Evolutionary conservation across 345 rosid genomes (phyloP).

Genomic region (Aquilaria malaccensis): DNA sequence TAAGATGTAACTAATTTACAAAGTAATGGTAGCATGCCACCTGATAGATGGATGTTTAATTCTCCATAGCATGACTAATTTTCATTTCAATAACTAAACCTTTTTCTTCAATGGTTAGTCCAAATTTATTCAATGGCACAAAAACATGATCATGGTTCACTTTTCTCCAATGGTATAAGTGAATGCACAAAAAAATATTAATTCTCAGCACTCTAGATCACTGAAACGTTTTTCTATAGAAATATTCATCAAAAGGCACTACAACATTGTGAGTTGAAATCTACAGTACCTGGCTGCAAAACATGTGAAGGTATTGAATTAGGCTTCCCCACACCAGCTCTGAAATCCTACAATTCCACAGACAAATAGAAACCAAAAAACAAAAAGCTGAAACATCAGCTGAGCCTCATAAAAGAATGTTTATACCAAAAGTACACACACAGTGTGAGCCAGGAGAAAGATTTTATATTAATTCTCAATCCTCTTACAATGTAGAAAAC

Average conservation of each 20-base stretch:
- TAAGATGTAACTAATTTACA: too few relatives aligned
- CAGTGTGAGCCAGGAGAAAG: neutral
- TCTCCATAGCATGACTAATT: too few relatives aligned
- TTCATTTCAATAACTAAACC: too few relatives aligned
- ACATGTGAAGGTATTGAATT: conserved; percentile 5
- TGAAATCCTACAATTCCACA: conserved; percentile 5
- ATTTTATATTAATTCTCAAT: neutral
- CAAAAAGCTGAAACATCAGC: neutral
- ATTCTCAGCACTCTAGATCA: too few relatives aligned
- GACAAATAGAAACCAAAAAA: neutral
- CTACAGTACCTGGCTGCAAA: conserved; percentile 9
- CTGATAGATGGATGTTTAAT: too few relatives aligned
- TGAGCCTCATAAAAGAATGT: neutral
- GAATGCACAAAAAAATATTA: neutral
- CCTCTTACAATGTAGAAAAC: neutral
- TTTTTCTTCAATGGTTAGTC: too few relatives aligned
- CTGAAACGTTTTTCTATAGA: too few relatives aligned
- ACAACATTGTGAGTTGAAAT: too few relatives aligned
- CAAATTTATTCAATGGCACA: neutral
- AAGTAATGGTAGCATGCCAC: too few relatives aligned
- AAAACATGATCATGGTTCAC: neutral
- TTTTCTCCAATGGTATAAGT: neutral
- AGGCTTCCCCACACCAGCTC: neutral
- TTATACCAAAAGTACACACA: neutral
- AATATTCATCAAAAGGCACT: too few relatives aligned